Evolutionary conservation across 352 stramenopile genomes (phyloP), one percentile per base, ranked within the genome.

Genomic region (Phytophthora cactorum): DNA sequence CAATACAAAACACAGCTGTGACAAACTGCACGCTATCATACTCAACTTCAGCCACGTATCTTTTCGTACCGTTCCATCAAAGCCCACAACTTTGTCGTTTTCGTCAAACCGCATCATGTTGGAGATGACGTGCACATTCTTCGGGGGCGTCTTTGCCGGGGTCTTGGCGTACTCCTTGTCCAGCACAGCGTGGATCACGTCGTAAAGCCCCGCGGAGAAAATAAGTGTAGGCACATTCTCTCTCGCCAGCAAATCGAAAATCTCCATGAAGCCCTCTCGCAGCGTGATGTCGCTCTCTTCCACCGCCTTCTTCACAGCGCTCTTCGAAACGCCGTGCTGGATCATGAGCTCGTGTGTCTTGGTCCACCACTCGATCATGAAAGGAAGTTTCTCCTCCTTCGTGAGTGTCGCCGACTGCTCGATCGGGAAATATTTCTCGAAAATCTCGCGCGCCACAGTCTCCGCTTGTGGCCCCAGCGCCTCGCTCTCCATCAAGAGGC

Each of bases 101-200:
- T 78, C 69, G 31, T 92, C 75, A 56, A 93, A 95, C 12, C 46
- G 51, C 84, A 95, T 95, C 68, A 95, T 88, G 69, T 95, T 95
- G 59, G 84, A 91, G 28, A 95, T 65, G 4, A 95, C 83, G 66
- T 95, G 87, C 22, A 95, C 72, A 55, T 95, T 95, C 17, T 61
- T 64, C 2, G 77, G 77, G 3, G 74, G 63, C 4, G 32, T 74
- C 11, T 75, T 64, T 4, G 36, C 50, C 28, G 47, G 9, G 8
- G 70, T 77, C 52, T 74, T 77, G 7, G 77, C 79, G 56, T 81
- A 92, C 47, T 89, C 80, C 41, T 89, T 89, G 49, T 84, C 50
- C 31, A 95, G 74, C n/a, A 92, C 72, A 0, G 74, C 82, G 39
- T 91, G 84, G 58, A 94, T 94, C n/a, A 94, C 86, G 55, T 94